Evolutionary conservation across 352 stramenopile species (phyloP), one percentile per base, ranked within the genome.

Genomic region (Aphanomyces euteiches): DNA sequence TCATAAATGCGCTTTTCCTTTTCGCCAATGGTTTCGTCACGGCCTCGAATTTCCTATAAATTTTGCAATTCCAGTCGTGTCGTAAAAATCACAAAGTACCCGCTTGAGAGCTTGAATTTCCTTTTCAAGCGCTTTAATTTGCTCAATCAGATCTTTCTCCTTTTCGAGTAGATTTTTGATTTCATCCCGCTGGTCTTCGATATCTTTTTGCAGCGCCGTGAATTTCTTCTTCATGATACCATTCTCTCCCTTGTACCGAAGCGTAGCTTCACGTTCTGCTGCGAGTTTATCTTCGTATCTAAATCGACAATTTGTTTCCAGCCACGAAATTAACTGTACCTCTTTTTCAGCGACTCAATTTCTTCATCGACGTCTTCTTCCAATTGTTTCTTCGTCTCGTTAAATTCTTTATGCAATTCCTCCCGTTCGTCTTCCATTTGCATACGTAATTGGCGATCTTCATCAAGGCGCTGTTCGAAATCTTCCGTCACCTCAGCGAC

Each of bases 221-320:
- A 98, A 98, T 73, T 98, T 98, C 74, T 98, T 98, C 74, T 96
- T 97, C 91, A 98, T 98, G 73, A 98, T 97, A 5, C 92, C 93
- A 66, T 98, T 98, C 73, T 98, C 94, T 15, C 92, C 91, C 74
- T 98, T 98, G n/a, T 96, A 88, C 3, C 90, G 88, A 56, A 98
- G 75, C 19, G 90, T 98, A 4, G 90, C 88, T 73, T 98, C 90
- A 0, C 89, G 80, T 57, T 98, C 89, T 36, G 90, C 86, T 19
- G 88, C 78, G 36, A 98, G 76, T 73, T 97, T 96, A 6, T 86
- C 75, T 67, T 98, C 92, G 69, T 97, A 98, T 60, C 86, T 92
- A 56, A 84, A 86, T 43, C 28, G 56, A 61, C 56, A 61, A 2
- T 2, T 37, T 37, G 13, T 1, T 53, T 15, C n/a, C 45, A 2